phyloP scores from a whole-genome alignment of 140 eudicot species.

The Anethum foeniculum region DNA sequence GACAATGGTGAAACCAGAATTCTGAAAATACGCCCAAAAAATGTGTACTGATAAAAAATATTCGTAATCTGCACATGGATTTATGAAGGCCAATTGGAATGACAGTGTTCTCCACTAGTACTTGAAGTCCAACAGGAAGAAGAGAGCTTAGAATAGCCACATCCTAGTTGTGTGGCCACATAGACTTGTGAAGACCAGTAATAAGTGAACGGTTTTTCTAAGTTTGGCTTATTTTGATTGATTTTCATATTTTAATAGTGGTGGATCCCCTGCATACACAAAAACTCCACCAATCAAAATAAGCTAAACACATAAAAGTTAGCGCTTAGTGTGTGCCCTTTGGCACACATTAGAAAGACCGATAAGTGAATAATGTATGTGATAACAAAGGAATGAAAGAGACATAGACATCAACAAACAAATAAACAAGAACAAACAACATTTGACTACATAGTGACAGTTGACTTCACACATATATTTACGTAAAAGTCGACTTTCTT shows the following conservation, averaged over 20 bases:
- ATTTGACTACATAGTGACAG: neutral
- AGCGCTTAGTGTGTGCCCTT: too few species aligned
- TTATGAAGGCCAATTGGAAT: too few species aligned
- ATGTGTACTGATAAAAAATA: neutral
- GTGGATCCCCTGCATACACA: too few species aligned
- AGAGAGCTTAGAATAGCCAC: neutral
- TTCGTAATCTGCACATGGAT: neutral
- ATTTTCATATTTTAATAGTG: too few species aligned
- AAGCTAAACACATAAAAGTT: too few species aligned
- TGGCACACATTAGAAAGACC: too few species aligned
- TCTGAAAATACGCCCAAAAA: too few species aligned
- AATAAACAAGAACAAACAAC: neutral
- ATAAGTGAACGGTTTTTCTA: too few species aligned
- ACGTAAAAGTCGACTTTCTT: neutral
- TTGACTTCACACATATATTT: neutral
- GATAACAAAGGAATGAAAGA: neutral
- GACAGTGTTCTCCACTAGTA: neutral
- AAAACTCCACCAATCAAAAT: too few species aligned
- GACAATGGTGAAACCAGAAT: too few species aligned
- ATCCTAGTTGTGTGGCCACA: neutral
- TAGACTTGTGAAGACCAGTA: neutral
- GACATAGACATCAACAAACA: neutral
- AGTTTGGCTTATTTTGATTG: too few species aligned
- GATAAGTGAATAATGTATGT: neutral
- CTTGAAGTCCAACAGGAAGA: neutral